Conservation (phyloP, 306 rosid genomes). For the Acacia acuminata region DNA sequence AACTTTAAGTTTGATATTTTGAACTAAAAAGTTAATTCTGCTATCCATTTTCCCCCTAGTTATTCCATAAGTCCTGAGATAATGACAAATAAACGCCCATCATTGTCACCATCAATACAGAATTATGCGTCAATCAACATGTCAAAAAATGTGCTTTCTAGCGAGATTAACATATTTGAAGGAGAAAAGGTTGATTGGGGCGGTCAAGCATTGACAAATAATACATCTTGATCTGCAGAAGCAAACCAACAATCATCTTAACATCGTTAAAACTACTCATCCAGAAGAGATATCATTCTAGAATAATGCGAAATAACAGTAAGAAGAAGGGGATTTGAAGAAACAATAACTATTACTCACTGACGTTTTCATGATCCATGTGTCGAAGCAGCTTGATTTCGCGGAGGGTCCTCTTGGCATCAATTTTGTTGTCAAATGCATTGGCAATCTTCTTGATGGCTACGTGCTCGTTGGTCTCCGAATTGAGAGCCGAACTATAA, state of each 20-base stretch:
- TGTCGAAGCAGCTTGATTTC: slow-evolving; percentile 96
- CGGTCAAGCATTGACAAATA: neutral
- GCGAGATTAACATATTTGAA: neutral
- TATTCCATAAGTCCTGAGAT: neutral
- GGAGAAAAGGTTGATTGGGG: neutral
- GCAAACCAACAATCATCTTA: neutral
- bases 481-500: slow-evolving; percentile 83
- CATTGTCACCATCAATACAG: neutral
- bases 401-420: slow-evolving; percentile 93
- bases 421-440: slow-evolving; percentile 90
- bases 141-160: neutral
- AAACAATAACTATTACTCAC: slow-evolving; percentile 22
- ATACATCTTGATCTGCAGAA: neutral
- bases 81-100: neutral
- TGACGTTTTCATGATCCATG: slow-evolving; percentile 92
- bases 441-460: slow-evolving; percentile 97
- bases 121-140: neutral
- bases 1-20: neutral
- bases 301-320: neutral
- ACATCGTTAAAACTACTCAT: neutral
- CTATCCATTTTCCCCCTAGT: neutral
- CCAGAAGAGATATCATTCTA: neutral
- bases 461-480: slow-evolving; percentile 88
- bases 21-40: neutral
- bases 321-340: neutral